Evolutionary conservation across 2,329 filamentous ascomycete species (phyloP), one percentile per base, ranked within the genome.

Genomic region (Epichloe festucae): DNA sequence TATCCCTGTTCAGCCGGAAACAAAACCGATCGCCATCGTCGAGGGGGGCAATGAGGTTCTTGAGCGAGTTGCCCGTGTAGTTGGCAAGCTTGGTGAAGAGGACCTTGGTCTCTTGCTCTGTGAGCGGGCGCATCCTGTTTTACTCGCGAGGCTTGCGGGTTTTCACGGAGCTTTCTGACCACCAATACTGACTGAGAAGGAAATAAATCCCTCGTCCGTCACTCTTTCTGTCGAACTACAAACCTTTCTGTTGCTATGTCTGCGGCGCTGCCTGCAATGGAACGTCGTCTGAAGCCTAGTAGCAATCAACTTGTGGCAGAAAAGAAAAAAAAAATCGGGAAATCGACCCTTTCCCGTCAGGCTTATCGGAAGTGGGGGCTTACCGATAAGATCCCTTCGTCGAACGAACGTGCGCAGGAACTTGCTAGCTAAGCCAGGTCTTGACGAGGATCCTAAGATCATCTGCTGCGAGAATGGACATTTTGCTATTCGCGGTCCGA

Each of bases 11-110:
- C 51, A 94, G 75, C 52, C 89, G 85, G 69, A 96, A 95, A 55
- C 94, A 88, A 69, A 88, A 85, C 63, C 88, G 83, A 68, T 93
- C 87, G 59, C 78, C 75, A 55, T 83, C 76, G 62, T 84, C 78
- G 55, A 86, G 73, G 10, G 85, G 84, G 46, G 84, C 81, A 60
- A 91, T 89, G 59, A 96, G 79, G 68, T 89, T 83, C 69, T 89
- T 91, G 59, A 96, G 78, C 17, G 87, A 90, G 61, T 79, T 81
- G 59, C 90, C 89, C 23, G 87, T 93, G 74, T 97, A 98, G 68
- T 89, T 87, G 53, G 93, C 93, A 41, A 98, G 81, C 74, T 97
- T 95, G 60, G 84, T 80, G 70, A 96, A 94, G 61, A 96, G 81
- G 1, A 85, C 87, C 67, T 87, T 81, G 53, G 84, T 87, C 71